These are phyloP conservation scores for Boletus pseudopeckii DNA, from an alignment of 768 basidiomycete species.

Conservation along the genomic window DNA sequence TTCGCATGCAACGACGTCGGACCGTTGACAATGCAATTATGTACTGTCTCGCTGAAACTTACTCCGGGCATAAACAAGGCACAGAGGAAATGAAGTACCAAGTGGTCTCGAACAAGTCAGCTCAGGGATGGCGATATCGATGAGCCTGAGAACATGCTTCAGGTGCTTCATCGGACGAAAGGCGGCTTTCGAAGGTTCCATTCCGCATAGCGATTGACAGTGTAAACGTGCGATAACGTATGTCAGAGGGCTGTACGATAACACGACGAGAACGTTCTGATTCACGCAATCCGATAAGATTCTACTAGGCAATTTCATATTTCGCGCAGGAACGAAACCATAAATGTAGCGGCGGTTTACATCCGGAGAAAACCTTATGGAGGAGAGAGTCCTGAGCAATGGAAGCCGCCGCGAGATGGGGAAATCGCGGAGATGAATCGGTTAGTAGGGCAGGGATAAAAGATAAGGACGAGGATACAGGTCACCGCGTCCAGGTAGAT, in stretches of 20 bases:
- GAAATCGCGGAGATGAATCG: constrained; percentile 5
- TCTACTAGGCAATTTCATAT: background rate
- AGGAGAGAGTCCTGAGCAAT: background rate
- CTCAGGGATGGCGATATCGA: background rate
- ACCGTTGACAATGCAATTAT: background rate
- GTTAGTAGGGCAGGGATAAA: background rate
- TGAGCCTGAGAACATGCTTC: background rate
- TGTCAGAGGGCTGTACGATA: background rate
- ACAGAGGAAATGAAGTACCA: background rate
- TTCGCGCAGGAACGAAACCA: background rate
- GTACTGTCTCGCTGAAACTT: background rate
- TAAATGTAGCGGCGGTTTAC: background rate
- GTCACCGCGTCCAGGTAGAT: no score
- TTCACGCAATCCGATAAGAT: background rate
- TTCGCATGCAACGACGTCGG: background rate
- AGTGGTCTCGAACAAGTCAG: background rate
- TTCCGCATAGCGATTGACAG: constrained; percentile 6
- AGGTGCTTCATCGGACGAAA: constrained; percentile 2
- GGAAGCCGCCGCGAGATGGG: background rate
- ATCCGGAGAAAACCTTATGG: background rate
- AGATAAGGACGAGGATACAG: background rate
- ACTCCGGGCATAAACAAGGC: constrained; percentile 1
- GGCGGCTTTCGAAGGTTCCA: constrained; percentile 4
- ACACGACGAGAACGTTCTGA: background rate
- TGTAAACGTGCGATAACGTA: background rate